These are phyloP conservation scores for Talaromyces proteolyticus DNA, from an alignment of 495 filamentous ascomycete species.

Conservation along the genomic window DNA sequence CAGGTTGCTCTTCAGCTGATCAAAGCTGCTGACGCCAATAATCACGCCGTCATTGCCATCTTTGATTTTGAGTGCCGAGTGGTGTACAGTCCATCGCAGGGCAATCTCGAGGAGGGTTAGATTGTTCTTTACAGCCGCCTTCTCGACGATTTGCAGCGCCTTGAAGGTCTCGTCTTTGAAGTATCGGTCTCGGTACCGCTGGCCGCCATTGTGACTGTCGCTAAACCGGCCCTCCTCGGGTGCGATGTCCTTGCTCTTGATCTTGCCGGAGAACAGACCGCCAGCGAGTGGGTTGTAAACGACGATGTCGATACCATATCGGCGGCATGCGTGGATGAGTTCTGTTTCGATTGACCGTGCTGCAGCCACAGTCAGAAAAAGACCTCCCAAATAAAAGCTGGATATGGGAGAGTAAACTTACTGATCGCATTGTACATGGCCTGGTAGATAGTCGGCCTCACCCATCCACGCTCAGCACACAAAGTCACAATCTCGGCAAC, in stretches of 20 bases:
- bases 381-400: background rate
- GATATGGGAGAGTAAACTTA: slow-evolving; percentile 2
- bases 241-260: slow-evolving; percentile 24
- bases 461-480: slow-evolving; percentile 73
- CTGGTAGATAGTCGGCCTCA: slow-evolving; percentile 58
- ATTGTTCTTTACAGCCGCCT: slow-evolving; percentile 34
- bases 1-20: slow-evolving; percentile 49
- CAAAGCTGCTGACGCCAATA: slow-evolving; percentile 44
- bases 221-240: slow-evolving; percentile 35
- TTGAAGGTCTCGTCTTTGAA: slow-evolving; percentile 43
- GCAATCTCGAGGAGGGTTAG: slow-evolving; percentile 40
- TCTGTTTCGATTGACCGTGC: slow-evolving; percentile 42
- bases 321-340: slow-evolving; percentile 44
- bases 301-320: slow-evolving; percentile 47
- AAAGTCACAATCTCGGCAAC: slow-evolving; percentile 82
- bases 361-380: background rate
- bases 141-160: slow-evolving; percentile 37
- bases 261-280: slow-evolving; percentile 30
- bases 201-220: slow-evolving; percentile 30
- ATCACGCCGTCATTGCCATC: slow-evolving; percentile 46
- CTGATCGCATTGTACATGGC: slow-evolving; percentile 60
- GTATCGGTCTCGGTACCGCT: slow-evolving; percentile 31
- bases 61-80: slow-evolving; percentile 26
- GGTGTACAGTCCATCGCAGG: slow-evolving; percentile 42
- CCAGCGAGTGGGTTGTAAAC: slow-evolving; percentile 48